phyloP scores from a whole-genome alignment of 805 yeast species.

The Lipomyces yamadae region DNA sequence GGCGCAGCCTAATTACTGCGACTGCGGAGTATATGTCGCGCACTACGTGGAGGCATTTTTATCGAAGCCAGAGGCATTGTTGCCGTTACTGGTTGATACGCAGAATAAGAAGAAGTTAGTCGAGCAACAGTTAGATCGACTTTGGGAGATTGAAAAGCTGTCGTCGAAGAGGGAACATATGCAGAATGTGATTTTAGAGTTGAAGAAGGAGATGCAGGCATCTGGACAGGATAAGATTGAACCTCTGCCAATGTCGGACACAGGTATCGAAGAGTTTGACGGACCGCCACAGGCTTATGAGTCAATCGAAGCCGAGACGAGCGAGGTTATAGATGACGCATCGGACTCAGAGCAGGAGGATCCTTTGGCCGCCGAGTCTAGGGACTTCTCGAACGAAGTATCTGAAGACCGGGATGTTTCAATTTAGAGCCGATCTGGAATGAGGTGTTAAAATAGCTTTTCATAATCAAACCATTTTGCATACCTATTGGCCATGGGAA shows the following conservation, averaged over 20 bases:
- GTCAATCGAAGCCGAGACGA: background rate
- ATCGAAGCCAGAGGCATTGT: conserved; percentile 40
- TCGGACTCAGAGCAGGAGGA: background rate
- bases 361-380: background rate
- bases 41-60: conserved; percentile 55
- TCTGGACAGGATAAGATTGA: background rate
- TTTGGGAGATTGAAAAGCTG: conserved; percentile 28
- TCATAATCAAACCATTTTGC: background rate
- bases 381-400: background rate
- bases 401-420: background rate
- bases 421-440: background rate
- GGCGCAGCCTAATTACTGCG: conserved; percentile 83
- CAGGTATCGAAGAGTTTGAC: background rate
- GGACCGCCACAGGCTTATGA: background rate
- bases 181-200: conserved; percentile 21
- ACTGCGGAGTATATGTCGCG: conserved; percentile 92
- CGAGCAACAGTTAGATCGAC: conserved; percentile 21
- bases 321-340: background rate
- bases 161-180: conserved; percentile 26
- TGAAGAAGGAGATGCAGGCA: conserved; percentile 11
- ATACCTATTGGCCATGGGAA: background rate
- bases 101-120: conserved; percentile 21
- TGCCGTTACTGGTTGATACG: conserved; percentile 33
- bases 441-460: background rate
- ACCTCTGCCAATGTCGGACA: background rate